A percentile compares a stretch with the other conserved stretches of the same genome.
These are phyloP conservation scores for Cladorrhinum sp. DNA, from an alignment of 2,329 filamentous ascomycete species.

Conservation along the genomic window DNA sequence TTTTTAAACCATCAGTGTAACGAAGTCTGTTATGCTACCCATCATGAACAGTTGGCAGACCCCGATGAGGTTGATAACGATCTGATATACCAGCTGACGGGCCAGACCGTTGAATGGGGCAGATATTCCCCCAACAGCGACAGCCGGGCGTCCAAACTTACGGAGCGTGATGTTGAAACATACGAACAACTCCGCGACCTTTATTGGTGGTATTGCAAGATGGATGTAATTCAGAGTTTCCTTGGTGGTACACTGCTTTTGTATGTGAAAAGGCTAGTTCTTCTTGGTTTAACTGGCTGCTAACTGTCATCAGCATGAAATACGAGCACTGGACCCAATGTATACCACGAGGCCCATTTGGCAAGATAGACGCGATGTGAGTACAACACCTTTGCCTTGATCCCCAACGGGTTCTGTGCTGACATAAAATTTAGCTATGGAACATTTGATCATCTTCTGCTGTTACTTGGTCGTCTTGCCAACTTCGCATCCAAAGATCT, in stretches of 20 bases:
- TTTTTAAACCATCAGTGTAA: conserved; percentile 28
- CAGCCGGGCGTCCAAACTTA: conserved; percentile 28
- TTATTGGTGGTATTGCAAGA: conserved; percentile 95
- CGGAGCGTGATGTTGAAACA: conserved; percentile 66
- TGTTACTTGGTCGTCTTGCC: conserved; percentile 75
- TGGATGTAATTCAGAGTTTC: conserved; percentile 88
- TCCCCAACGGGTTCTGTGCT: conserved; percentile 18
- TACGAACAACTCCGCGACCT: conserved; percentile 82
- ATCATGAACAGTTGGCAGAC: conserved; percentile 14
- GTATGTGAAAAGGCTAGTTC: conserved; percentile 51
- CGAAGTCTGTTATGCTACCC: conserved; percentile 17
- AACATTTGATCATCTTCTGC: conserved; percentile 80
- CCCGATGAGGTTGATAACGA: conserved; percentile 36
- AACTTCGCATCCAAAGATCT: conserved; percentile 77
- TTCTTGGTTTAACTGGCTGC: conserved; percentile 8
- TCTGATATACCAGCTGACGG: conserved; percentile 42
- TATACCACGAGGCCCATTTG: conserved; percentile 77
- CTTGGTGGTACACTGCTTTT: conserved; percentile 81
- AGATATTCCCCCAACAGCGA: conserved; percentile 25
- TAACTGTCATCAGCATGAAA: conserved; percentile 59
- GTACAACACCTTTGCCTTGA: conserved; percentile 27
- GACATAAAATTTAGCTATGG: conserved; percentile 62
- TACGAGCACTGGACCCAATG: conserved; percentile 82
- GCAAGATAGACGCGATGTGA: conserved; percentile 69
- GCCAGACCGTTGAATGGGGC: conserved; percentile 37